phyloP scores from a whole-genome alignment of 371 early-diverging fungal species.

The Mucor circinelloides region DNA sequence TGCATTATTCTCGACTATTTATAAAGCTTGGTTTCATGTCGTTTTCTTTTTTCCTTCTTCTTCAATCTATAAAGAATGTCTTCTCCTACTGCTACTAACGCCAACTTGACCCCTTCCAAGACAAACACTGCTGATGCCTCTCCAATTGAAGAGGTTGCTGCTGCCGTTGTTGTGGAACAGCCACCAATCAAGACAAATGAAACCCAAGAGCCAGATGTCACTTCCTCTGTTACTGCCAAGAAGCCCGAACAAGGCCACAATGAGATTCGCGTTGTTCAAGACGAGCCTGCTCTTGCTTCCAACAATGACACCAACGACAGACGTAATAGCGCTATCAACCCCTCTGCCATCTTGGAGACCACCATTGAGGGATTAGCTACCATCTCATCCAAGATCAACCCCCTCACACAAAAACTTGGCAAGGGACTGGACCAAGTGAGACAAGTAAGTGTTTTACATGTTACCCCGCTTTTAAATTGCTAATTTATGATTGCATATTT shows the following conservation, averaged over 20 bases:
- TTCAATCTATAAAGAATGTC: background rate
- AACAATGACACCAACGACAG: background rate
- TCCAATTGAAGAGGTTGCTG: background rate
- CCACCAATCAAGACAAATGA: background rate
- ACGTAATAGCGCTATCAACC: background rate
- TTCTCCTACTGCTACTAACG: background rate
- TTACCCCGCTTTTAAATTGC: background rate
- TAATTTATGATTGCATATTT: background rate
- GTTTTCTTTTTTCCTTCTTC: background rate
- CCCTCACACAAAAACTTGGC: slow-evolving; percentile 72
- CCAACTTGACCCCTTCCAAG: background rate
- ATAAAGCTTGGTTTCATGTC: background rate
- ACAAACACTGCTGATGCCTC: background rate
- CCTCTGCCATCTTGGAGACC: slow-evolving; percentile 29
- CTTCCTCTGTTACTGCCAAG: slow-evolving; percentile 1
- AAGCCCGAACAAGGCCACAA: background rate
- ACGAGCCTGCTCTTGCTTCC: background rate
- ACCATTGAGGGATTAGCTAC: slow-evolving; percentile 66
- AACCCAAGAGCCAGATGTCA: background rate
- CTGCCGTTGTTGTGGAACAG: background rate
- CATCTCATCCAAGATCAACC: slow-evolving; percentile 68
- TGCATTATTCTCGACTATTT: background rate
- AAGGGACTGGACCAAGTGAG: slow-evolving; percentile 80
- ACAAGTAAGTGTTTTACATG: slow-evolving; percentile 59
- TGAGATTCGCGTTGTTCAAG: background rate